A percentile compares a stretch with the other conserved stretches of the same genome.
Evolutionary conservation across 768 basidiomycete species (phyloP).

Genomic region (Podaxis sp.): DNA sequence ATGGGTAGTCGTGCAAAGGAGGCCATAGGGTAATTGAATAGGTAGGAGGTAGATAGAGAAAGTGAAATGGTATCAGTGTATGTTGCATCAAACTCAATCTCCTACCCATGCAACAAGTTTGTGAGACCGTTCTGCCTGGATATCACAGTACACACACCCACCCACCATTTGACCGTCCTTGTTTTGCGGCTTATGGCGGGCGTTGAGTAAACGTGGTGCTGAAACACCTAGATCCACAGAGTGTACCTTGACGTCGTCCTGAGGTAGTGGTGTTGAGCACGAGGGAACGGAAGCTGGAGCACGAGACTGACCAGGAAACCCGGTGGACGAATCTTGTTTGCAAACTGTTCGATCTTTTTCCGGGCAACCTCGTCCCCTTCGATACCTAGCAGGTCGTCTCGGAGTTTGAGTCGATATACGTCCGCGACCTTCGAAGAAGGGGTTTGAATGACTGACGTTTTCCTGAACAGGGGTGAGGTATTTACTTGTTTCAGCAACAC

Average conservation of each 20-base stretch:
- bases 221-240: slow-evolving; percentile 78
- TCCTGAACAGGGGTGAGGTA: slow-evolving; percentile 2
- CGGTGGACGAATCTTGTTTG: slow-evolving; percentile 71
- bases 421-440: slow-evolving; percentile 44
- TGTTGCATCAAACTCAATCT: slow-evolving; percentile 76
- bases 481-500: slow-evolving; percentile 73
- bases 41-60: slow-evolving; percentile 76
- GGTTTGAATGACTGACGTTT: not conserved
- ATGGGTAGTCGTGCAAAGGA: slow-evolving; percentile 83
- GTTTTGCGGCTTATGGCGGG: slow-evolving; percentile 36
- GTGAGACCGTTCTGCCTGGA: not conserved
- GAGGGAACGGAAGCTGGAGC: slow-evolving; percentile 1
- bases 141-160: slow-evolving; percentile 15
- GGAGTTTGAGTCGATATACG: slow-evolving; percentile 72
- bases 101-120: slow-evolving; percentile 35
- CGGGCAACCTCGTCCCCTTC: slow-evolving; percentile 86
- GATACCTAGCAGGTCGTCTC: slow-evolving; percentile 60
- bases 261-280: slow-evolving; percentile 1
- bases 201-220: slow-evolving; percentile 75
- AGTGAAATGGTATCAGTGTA: slow-evolving; percentile 84
- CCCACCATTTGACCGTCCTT: slow-evolving; percentile 16
- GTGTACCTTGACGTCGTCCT: slow-evolving; percentile 88
- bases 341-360: slow-evolving; percentile 71
- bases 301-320: slow-evolving; percentile 54
- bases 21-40: slow-evolving; percentile 80